phyloP scores from a whole-genome alignment of 371 early-diverging fungal genomes.

The Choanephora cucurbitarum region DNA sequence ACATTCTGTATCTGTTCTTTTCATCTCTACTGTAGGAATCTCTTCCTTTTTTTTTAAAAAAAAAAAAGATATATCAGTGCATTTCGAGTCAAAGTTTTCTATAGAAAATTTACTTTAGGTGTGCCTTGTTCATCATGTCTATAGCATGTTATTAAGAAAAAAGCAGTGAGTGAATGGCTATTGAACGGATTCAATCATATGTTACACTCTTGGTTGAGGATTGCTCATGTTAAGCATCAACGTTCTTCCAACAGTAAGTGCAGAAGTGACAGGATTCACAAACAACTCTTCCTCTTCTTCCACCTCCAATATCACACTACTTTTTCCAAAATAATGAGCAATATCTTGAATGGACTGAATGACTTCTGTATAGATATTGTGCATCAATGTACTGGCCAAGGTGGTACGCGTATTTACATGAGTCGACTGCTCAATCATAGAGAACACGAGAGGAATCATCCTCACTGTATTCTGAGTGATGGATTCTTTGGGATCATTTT shows the following conservation, averaged over 20 bases:
- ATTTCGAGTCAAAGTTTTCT: too few relatives aligned
- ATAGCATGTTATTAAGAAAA: too few relatives aligned
- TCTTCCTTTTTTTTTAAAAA: neutral
- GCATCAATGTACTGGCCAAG: slow-evolving; percentile 27
- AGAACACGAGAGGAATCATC: slow-evolving; percentile 36
- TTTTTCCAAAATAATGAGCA: slow-evolving; percentile 31
- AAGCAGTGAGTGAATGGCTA: too few relatives aligned
- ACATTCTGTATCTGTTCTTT: neutral
- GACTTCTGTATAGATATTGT: slow-evolving; percentile 45
- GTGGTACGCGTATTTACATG: neutral
- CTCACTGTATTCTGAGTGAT: slow-evolving; percentile 14
- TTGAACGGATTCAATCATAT: too few relatives aligned
- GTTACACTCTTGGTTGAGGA: slow-evolving; percentile 35
- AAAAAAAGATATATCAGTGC: too few relatives aligned
- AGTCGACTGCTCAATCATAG: slow-evolving; percentile 23
- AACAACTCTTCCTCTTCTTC: slow-evolving; percentile 28
- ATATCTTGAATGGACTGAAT: slow-evolving; percentile 35
- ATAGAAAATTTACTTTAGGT: too few relatives aligned
- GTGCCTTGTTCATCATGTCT: slow-evolving; percentile 2
- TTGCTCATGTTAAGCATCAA: slow-evolving; percentile 46
- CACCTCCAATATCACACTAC: slow-evolving; percentile 36
- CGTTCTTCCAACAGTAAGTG: slow-evolving; percentile 35
- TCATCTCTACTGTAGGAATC: neutral
- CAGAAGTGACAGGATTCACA: slow-evolving; percentile 30
- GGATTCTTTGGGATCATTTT: neutral